phyloP scores from a whole-genome alignment of 768 basidiomycete genomes.

The Phylloporus sp. region DNA sequence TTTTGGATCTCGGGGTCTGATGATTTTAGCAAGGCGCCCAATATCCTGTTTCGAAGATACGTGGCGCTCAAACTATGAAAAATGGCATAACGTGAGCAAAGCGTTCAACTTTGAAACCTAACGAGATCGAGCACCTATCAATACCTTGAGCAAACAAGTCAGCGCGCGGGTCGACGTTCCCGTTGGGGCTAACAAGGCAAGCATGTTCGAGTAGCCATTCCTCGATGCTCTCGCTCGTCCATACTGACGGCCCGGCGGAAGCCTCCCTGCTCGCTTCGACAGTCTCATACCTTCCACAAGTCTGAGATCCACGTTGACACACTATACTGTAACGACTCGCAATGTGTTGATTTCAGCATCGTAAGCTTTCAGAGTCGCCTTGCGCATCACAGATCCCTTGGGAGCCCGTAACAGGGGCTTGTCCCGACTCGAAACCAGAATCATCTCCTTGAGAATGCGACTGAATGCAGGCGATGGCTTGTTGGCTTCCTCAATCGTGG shows the following conservation, averaged over 20 bases:
- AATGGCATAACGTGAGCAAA: neutral
- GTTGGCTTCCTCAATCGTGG: conserved; percentile 43
- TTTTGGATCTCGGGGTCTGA: conserved; percentile 25
- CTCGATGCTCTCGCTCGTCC: conserved; percentile 18
- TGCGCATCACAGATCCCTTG: conserved; percentile 44
- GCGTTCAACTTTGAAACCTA: neutral
- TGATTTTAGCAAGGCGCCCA: conserved; percentile 28
- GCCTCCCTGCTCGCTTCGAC: conserved; percentile 26
- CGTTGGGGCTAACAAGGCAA: conserved; percentile 6
- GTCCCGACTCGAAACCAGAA: conserved; percentile 36
- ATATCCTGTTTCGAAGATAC: conserved; percentile 23
- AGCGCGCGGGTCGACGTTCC: conserved; percentile 1
- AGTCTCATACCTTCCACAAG: conserved; percentile 25
- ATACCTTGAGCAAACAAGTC: conserved; percentile 35
- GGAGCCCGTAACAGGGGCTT: conserved; percentile 42
- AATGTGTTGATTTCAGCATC: conserved; percentile 42
- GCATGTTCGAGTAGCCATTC: conserved; percentile 29
- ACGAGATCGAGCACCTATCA: conserved; percentile 29
- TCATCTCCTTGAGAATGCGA: conserved; percentile 50
- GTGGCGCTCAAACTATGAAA: conserved; percentile 27
- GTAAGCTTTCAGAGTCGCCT: conserved; percentile 37
- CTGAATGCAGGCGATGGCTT: conserved; percentile 37
- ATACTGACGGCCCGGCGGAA: conserved; percentile 21
- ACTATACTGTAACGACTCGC: conserved; percentile 22
- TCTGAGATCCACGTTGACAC: neutral